Conservation (phyloP, 768 basidiomycete genomes). For the Mycena polygramma region DNA sequence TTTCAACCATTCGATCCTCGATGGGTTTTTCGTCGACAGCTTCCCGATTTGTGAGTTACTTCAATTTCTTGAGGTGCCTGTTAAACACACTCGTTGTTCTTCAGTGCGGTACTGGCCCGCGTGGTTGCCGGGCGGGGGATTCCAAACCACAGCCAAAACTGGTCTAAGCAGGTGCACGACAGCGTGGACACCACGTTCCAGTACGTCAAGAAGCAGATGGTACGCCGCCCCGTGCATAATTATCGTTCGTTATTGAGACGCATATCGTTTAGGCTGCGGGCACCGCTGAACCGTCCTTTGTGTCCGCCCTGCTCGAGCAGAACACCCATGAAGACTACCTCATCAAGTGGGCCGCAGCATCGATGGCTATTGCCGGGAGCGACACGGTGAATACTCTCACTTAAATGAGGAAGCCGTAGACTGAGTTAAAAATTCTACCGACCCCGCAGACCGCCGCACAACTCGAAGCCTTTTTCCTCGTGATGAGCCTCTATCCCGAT, state of each 20-base stretch:
- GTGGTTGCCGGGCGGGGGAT: conserved; percentile 24
- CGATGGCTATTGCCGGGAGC: conserved; percentile 22
- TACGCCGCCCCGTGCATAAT: background rate
- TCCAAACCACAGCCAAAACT: conserved; percentile 14
- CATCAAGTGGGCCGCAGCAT: conserved; percentile 26
- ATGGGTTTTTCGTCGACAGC: conserved; percentile 13
- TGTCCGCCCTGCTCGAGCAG: conserved; percentile 15
- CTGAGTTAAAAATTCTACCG: no score
- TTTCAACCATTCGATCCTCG: background rate
- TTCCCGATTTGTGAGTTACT: conserved; percentile 14
- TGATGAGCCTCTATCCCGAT: conserved; percentile 45
- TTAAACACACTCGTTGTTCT: background rate
- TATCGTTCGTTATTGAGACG: no score
- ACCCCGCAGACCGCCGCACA: conserved; percentile 12
- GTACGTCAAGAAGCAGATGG: conserved; percentile 8
- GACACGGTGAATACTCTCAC: conserved; percentile 31
- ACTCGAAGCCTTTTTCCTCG: conserved; percentile 27
- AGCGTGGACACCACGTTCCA: background rate
- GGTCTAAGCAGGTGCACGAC: conserved; percentile 1
- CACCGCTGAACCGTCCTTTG: conserved; percentile 23
- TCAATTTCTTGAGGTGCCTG: background rate
- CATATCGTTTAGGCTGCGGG: conserved; percentile 10
- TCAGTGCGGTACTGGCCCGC: conserved; percentile 29
- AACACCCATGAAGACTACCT: conserved; percentile 6
- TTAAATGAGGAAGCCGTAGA: no score